Base-by-base conservation (phyloP, 2,329 filamentous ascomycete species). In the Apiospora aurea region DNA sequence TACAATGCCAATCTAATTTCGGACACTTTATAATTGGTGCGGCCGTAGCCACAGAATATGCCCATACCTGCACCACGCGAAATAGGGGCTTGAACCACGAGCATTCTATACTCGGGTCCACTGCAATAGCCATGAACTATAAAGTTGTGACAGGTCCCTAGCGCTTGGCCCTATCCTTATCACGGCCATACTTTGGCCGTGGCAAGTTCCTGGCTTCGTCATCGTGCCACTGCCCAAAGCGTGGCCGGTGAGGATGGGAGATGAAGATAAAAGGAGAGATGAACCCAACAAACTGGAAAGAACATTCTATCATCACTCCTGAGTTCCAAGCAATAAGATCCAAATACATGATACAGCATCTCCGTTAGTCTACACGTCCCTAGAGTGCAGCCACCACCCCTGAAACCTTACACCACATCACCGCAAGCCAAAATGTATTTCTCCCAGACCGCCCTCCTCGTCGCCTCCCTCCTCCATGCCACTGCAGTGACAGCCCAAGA, bases 381-480 rank as follows among this genome's bases (percentile, higher is more conserved):
- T 38, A 38, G 7, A n/a, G 0, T 7, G 5, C 51, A 34, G 6
- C 14, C 51, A 34, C 2, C 14, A 18, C 51, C 26, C 29, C 21
- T 38, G 29, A 61, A 38, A n/a, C n/a, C 16, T 7, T 24, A 24
- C 10, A 26, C 10, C 2, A 61, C 16, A 21, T n/a, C 21, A 18
- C 57, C 4, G 8, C 14, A 41, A 61, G 53, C 57, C 57, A 64
- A 64, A 6, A 64, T 64, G 57, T 34, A 64, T 64, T 64, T 64
- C 57, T 29, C 18, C 57, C 57, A 64, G 21, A 64, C 57, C 34
- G 21, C 29, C 57, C 21, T 64, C 21, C 21, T 64, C 3, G 29
- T 64, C 57, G 34, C 57, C 34, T n/a, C 57, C 57, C 18, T 64
- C 57, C 57, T 64, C 34, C 21, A n/a, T 21, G 8, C 34, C 57